Evolutionary conservation across 164 flowering plant genomes (phyloP), one percentile per base, ranked within the genome.

Genomic region (Chloranthus sessilifolius): DNA sequence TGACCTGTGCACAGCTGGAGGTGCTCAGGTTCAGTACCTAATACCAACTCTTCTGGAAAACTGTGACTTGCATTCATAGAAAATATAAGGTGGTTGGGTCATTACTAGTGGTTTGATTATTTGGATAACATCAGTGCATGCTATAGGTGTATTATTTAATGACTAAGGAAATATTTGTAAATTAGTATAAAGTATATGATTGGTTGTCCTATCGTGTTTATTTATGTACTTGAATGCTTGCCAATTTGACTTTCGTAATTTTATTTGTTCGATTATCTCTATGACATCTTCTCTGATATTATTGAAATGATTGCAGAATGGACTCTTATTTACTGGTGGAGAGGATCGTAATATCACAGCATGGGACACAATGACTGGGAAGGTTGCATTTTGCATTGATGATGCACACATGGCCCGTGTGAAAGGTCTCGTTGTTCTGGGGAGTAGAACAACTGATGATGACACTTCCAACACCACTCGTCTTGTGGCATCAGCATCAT

Each of bases 321-420:
- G 88, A 23, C 63, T 81, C 45, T 66, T 92, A 21, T 79, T 77
- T 54, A 74, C 91, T 40, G 89, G 95, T 59, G 95, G 97, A 40
- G 99, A 92, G 70, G 95, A 86, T 53, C 74, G 80, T 52, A 65
- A 42, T 45, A 65, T 92, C 43, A 86, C 87, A 26, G 95, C 83
- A 23, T 92, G 99, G 99, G 97, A 88, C 60, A 73, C 76, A 47
- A 64, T 47, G 29, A 77, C 83, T 53, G 97, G 99, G 34, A 84
- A 84, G 68, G 61, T 75, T 53, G 95, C 92, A 42, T 86, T 69
- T 63, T 52, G 71, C 58, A 75, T 88, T 24, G 85, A 82, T 43
- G 78, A 70, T 59, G 96, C 99, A 39, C 99, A 92, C 65, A 58
- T 78, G 15, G 42, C 75, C 24, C 95, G 99, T 55, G 65, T 92